Percentiles rank a stretch among this genome's conserved stretches.
phyloP scores from a whole-genome alignment of 169 alveolate species.

The Besnoitia besnoiti region DNA sequence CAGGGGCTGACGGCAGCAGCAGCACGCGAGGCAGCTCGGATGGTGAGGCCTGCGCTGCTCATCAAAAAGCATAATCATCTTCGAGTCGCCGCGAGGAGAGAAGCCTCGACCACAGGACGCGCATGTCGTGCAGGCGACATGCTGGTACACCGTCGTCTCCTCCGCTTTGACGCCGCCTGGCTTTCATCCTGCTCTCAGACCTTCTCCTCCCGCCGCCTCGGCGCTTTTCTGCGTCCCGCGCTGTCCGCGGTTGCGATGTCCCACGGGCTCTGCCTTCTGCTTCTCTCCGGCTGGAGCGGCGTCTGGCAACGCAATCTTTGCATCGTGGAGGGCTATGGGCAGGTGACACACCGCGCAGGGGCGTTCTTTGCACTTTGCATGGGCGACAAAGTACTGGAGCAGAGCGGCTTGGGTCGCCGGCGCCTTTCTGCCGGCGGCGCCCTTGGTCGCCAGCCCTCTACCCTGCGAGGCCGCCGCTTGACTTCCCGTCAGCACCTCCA shows the following conservation, averaged over 20 bases:
- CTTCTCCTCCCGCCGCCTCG: not conserved
- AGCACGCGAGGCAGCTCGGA: constrained; percentile 9
- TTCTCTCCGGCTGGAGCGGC: not conserved
- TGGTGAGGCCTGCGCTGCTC: constrained; percentile 10
- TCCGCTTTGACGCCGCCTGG: not conserved
- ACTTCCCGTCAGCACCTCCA: not conserved
- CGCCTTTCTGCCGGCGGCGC: not conserved
- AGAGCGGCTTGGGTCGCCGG: not conserved
- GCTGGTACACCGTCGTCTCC: not conserved
- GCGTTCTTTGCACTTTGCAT: constrained; percentile 12
- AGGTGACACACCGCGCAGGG: constrained; percentile 6
- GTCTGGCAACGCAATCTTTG: not conserved
- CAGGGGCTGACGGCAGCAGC: constrained; percentile 23
- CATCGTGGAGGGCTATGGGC: not conserved
- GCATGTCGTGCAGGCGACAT: constrained; percentile 4
- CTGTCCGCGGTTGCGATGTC: not conserved
- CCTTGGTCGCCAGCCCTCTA: not conserved
- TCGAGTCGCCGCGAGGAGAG: not conserved
- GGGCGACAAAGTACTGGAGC: constrained; percentile 6
- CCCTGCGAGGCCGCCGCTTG: not conserved
- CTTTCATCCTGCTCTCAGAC: no score
- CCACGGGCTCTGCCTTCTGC: not conserved
- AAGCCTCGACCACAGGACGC: not conserved
- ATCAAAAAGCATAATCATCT: not conserved
- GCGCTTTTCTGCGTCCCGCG: not conserved